A percentile compares a stretch with the other conserved stretches of the same genome.
These are phyloP conservation scores for Eurotiales sp. DNA, from an alignment of 2,329 filamentous ascomycete genomes.

Conservation along the genomic window DNA sequence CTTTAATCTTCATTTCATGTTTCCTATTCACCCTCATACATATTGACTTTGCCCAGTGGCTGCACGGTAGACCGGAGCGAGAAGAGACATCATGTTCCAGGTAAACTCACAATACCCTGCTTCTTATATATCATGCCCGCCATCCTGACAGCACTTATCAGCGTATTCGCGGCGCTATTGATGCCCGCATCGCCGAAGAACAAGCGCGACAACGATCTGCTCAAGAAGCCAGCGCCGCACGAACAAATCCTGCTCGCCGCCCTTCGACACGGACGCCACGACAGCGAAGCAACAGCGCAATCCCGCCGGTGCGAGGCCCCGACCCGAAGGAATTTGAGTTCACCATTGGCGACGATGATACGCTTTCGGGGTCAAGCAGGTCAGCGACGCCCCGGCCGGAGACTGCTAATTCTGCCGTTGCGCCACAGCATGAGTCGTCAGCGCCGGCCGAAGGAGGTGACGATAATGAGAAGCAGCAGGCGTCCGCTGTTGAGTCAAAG, in stretches of 20 bases:
- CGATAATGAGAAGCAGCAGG: conserved; percentile 20
- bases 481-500: conserved; percentile 16
- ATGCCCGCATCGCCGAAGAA: conserved; percentile 85
- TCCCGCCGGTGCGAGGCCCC: conserved; percentile 54
- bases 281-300: conserved; percentile 33
- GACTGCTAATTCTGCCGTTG: conserved; percentile 22
- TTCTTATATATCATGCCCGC: not conserved
- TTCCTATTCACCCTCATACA: conserved; percentile 16
- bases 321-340: conserved; percentile 90
- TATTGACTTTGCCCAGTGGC: conserved; percentile 11
- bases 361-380: conserved; percentile 48
- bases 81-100: conserved; percentile 26
- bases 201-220: conserved; percentile 69
- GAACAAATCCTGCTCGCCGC: conserved; percentile 43
- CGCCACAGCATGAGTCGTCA: not conserved
- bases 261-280: conserved; percentile 28
- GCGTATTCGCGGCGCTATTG: conserved; percentile 80
- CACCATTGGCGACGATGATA: conserved; percentile 78
- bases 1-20: not conserved
- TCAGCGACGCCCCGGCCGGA: conserved; percentile 56
- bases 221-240: conserved; percentile 34
- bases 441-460: conserved; percentile 21
- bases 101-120: conserved; percentile 16
- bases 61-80: conserved; percentile 19
- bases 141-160: conserved; percentile 30